These are phyloP conservation scores for Trichoderma atroviride DNA, from an alignment of 2,329 filamentous ascomycete genomes.

Conservation along the genomic window DNA sequence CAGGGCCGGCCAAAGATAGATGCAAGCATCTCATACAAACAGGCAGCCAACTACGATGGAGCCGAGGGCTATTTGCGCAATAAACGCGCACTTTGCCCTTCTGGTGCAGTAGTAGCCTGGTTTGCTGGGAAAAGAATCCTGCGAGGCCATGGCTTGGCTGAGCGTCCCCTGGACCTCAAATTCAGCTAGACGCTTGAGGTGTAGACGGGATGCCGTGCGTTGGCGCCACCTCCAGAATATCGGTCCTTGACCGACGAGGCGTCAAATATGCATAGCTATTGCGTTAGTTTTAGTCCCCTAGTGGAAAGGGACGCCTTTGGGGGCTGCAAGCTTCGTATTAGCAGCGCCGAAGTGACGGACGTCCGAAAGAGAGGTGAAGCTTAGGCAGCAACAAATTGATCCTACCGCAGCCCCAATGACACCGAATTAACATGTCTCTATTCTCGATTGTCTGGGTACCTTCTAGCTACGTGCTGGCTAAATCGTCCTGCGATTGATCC, in stretches of 20 bases:
- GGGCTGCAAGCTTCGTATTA: neutral
- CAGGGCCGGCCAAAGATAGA: neutral
- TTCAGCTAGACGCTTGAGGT: neutral
- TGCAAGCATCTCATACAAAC: neutral
- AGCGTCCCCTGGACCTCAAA: neutral
- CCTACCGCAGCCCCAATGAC: neutral
- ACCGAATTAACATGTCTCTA: neutral
- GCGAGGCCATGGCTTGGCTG: neutral
- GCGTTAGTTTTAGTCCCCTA: conserved; percentile 9
- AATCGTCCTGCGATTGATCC: neutral
- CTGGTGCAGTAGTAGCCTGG: neutral
- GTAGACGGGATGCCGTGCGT: conserved; percentile 9
- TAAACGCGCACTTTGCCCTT: neutral
- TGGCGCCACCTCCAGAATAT: neutral
- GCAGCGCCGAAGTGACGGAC: neutral
- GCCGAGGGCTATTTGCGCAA: neutral
- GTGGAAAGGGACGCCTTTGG: neutral
- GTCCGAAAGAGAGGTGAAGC: neutral
- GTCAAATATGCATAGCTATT: conserved; percentile 19
- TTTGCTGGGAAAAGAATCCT: neutral
- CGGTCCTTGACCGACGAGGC: neutral
- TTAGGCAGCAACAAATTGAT: neutral
- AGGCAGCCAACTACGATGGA: too few species aligned
- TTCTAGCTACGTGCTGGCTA: neutral
- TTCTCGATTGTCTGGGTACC: neutral